phyloP scores from a whole-genome alignment of 1,284 basidiomycete species.

The Fistulina hepatica region DNA sequence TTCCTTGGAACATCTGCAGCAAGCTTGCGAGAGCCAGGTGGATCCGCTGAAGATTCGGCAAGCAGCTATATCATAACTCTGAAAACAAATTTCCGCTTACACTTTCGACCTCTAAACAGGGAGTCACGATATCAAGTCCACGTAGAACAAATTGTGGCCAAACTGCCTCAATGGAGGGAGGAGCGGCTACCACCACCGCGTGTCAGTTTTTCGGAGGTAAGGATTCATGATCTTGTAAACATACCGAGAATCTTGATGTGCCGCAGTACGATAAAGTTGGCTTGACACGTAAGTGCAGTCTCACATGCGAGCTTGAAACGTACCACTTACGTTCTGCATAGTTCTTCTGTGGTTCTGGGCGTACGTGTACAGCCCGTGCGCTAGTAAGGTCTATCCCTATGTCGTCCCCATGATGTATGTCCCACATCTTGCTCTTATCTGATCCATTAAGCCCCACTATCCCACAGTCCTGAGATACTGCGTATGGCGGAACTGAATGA shows the following conservation, averaged over 20 bases:
- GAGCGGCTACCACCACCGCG: slow-evolving; percentile 77
- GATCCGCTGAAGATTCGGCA: slow-evolving; percentile 63
- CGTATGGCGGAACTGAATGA: slow-evolving; percentile 77
- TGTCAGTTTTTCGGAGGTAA: slow-evolving; percentile 61
- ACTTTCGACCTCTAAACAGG: slow-evolving; percentile 25
- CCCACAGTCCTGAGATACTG: slow-evolving; percentile 58
- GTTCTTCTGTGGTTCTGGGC: slow-evolving; percentile 77
- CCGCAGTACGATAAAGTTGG: slow-evolving; percentile 79
- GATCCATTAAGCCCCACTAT: slow-evolving; percentile 7
- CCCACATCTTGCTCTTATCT: slow-evolving; percentile 1
- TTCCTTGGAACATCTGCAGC: slow-evolving; percentile 53
- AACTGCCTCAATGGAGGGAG: slow-evolving; percentile 58
- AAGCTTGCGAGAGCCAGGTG: slow-evolving; percentile 43
- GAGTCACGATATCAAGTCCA: slow-evolving; percentile 46
- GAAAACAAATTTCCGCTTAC: slow-evolving; percentile 3
- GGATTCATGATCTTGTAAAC: slow-evolving; percentile 13
- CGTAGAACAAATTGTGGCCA: slow-evolving; percentile 41
- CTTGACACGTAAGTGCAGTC: slow-evolving; percentile 45
- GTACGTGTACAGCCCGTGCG: slow-evolving; percentile 56
- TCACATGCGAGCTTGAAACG: slow-evolving; percentile 5
- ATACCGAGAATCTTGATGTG: slow-evolving; percentile 8
- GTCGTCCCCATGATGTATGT: slow-evolving; percentile 66
- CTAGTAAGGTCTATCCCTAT: slow-evolving; percentile 63
- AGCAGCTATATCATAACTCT: no score
- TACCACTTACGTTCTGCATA: slow-evolving; percentile 22